These are phyloP conservation scores for Globisporangium radiosum DNA, from an alignment of 352 stramenopile species.

Conservation along the genomic window DNA sequence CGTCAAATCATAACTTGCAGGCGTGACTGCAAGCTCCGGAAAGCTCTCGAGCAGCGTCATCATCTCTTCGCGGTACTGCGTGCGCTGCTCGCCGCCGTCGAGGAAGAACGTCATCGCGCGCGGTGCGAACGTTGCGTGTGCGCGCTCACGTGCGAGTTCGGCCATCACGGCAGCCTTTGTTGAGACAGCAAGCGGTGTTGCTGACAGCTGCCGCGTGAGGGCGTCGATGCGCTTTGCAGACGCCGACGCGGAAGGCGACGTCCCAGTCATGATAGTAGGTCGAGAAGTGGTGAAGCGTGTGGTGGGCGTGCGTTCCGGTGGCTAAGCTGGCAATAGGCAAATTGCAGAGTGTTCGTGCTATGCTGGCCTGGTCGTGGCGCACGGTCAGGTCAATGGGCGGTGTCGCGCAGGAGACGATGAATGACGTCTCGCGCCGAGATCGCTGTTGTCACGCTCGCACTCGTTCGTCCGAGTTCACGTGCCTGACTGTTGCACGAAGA, in stretches of 20 bases:
- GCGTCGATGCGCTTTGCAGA: constrained; percentile 33
- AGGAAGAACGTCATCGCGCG: constrained; percentile 56
- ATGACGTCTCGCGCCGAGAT: too few species aligned
- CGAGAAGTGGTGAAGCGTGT: too few species aligned
- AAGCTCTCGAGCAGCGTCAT: constrained; percentile 44
- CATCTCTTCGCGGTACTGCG: constrained; percentile 37
- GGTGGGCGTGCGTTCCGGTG: too few species aligned
- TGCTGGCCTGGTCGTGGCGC: too few species aligned
- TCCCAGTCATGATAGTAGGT: constrained; percentile 4
- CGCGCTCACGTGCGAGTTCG: constrained; percentile 47
- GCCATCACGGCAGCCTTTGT: constrained; percentile 28
- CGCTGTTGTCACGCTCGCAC: too few species aligned
- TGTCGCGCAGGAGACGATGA: too few species aligned
- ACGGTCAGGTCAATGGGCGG: too few species aligned
- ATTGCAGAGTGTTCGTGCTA: too few species aligned
- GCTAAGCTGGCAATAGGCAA: too few species aligned
- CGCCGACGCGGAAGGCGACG: constrained; percentile 9
- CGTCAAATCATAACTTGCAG: constrained; percentile 42
- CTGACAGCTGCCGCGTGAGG: constrained; percentile 42
- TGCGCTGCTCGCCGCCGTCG: constrained; percentile 40
- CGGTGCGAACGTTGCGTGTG: constrained; percentile 36
- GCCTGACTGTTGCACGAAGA: too few species aligned
- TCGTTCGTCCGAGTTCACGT: too few species aligned
- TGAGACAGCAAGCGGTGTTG: constrained; percentile 25
- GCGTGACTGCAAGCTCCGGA: constrained; percentile 33